Conservation (phyloP, 2,329 filamentous ascomycete species). For the Fusarium sambucinum region DNA sequence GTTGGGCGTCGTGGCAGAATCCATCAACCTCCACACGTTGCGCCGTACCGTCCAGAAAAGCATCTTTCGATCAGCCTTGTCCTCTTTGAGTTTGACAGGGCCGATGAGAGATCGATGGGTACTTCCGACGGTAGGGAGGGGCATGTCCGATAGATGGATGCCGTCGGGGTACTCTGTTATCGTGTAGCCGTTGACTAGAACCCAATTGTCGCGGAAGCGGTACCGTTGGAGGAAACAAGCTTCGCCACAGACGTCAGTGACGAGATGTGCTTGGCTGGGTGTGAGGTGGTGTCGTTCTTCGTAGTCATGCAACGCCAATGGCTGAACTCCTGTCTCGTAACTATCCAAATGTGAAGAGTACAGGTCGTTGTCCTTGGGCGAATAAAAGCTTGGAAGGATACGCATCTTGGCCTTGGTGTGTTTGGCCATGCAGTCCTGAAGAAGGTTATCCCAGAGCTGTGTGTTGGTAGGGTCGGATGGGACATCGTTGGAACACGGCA, state of each 20-base stretch:
- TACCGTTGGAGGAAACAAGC: conserved; percentile 62
- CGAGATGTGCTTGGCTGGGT: conserved; percentile 57
- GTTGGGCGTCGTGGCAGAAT: conserved; percentile 52
- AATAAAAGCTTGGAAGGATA: conserved; percentile 59
- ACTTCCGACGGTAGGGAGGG: conserved; percentile 12
- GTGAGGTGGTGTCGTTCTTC: conserved; percentile 55
- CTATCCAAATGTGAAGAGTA: conserved; percentile 48
- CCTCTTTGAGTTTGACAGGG: conserved; percentile 51
- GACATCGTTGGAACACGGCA: conserved; percentile 54
- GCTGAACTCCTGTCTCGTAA: conserved; percentile 57
- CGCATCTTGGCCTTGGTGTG: conserved; percentile 55
- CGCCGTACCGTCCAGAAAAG: conserved; percentile 54
- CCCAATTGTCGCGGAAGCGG: conserved; percentile 60
- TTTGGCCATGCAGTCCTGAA: conserved; percentile 57
- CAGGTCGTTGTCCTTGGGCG: conserved; percentile 51
- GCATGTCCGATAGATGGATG: conserved; percentile 47
- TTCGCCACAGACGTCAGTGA: conserved; percentile 59
- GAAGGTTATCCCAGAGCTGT: conserved; percentile 56
- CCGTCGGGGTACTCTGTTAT: conserved; percentile 59
- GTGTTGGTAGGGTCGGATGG: conserved; percentile 31
- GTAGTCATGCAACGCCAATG: conserved; percentile 58
- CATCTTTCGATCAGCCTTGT: conserved; percentile 47
- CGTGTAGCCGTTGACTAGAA: conserved; percentile 61
- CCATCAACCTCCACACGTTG: conserved; percentile 58
- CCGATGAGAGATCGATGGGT: conserved; percentile 44